phyloP scores from a whole-genome alignment of 495 filamentous ascomycete species.

The Neurospora sp. region DNA sequence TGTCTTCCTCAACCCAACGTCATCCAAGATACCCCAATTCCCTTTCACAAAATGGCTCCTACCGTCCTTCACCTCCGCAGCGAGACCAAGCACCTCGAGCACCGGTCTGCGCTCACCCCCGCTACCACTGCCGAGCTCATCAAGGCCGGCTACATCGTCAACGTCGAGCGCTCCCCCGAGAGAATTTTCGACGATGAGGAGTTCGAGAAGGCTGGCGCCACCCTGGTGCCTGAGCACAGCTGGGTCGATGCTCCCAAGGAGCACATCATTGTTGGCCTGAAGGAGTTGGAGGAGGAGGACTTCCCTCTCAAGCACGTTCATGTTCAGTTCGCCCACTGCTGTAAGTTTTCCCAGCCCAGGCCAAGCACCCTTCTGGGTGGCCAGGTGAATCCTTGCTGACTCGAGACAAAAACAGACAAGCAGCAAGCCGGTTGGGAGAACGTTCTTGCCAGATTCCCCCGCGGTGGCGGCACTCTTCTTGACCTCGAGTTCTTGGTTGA shows the following conservation, averaged over 20 bases:
- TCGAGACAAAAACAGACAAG: conserved; percentile 55
- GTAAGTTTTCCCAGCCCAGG: conserved; percentile 9
- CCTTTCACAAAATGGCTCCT: conserved; percentile 20
- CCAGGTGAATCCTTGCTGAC: neutral
- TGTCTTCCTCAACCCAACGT: neutral
- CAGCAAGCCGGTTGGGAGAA: conserved; percentile 77
- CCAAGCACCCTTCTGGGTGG: conserved; percentile 16
- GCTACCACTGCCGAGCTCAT: conserved; percentile 69
- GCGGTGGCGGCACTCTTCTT: conserved; percentile 72
- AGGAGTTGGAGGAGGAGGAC: conserved; percentile 84
- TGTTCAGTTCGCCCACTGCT: conserved; percentile 67
- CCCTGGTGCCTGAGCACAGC: conserved; percentile 68
- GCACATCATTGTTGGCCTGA: conserved; percentile 82
- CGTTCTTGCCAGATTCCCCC: conserved; percentile 69
- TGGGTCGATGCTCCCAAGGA: conserved; percentile 69
- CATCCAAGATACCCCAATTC: neutral
- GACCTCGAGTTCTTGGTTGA: conserved; percentile 93
- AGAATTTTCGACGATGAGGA: conserved; percentile 76
- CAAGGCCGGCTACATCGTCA: conserved; percentile 73
- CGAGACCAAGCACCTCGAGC: conserved; percentile 48
- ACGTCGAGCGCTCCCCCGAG: conserved; percentile 68
- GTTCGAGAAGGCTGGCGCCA: conserved; percentile 55
- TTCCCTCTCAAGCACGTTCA: conserved; percentile 82
- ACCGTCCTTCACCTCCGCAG: conserved; percentile 36
- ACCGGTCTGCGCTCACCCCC: conserved; percentile 43